Percentiles rank a stretch among this genome's conserved stretches.
Evolutionary conservation across 2,329 filamentous ascomycete genomes (phyloP).

Genomic region (Diaporthe eres): DNA sequence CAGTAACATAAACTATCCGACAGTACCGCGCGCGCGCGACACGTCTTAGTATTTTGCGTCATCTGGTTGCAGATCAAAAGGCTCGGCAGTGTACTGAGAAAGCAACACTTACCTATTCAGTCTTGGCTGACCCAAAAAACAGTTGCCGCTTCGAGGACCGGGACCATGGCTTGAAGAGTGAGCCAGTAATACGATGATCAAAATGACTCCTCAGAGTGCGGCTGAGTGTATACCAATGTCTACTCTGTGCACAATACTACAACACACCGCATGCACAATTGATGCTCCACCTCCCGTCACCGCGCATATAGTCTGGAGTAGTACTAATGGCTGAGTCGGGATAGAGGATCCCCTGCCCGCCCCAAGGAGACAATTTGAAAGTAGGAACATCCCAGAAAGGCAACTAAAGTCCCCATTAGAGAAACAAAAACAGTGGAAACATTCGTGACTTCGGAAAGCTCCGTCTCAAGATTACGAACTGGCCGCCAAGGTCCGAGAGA

Average conservation of each 20-base stretch:
- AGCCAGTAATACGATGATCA: no score
- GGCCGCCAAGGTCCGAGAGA: not conserved
- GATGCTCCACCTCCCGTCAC: not conserved
- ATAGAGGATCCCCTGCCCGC: not conserved
- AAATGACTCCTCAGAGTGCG: not conserved
- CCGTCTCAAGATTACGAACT: not conserved
- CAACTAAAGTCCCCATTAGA: not conserved
- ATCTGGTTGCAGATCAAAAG: not conserved
- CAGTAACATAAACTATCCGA: not conserved
- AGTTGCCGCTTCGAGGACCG: not conserved
- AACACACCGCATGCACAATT: not conserved
- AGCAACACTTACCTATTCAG: not conserved
- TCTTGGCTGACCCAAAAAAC: not conserved
- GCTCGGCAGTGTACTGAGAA: not conserved
- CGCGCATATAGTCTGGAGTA: not conserved
- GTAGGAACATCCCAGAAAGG: constrained; percentile 2
- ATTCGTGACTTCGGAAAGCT: not conserved
- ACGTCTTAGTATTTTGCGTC: not conserved
- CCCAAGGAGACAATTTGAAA: not conserved
- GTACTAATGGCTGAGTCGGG: not conserved
- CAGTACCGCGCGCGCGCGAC: no score
- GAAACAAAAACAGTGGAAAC: not conserved
- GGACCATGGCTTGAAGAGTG: no score
- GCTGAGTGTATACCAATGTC: not conserved
- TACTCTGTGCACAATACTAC: not conserved